Evolutionary conservation across 2,329 filamentous ascomycete genomes (phyloP).

Genomic region (Verticillium alfalfae): DNA sequence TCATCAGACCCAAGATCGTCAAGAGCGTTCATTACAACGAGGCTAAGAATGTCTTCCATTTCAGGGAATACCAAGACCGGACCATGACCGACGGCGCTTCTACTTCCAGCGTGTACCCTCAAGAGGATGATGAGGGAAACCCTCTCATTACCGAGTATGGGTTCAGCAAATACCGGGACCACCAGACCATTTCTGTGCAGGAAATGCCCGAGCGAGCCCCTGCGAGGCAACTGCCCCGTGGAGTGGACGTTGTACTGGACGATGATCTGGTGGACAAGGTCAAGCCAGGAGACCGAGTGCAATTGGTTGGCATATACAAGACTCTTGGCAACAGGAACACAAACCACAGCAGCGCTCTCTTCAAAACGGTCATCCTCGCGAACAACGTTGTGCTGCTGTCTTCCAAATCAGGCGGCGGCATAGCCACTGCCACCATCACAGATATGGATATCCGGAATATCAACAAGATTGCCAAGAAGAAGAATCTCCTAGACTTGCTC

Average conservation of each 20-base stretch:
- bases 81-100: conserved; percentile 93
- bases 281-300: conserved; percentile 93
- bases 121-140: conserved; percentile 89
- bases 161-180: conserved; percentile 90
- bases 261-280: conserved; percentile 93
- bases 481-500: conserved; percentile 84
- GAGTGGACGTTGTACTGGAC: conserved; percentile 93
- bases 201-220: conserved; percentile 98
- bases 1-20: conserved; percentile 95
- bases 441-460: conserved; percentile 98
- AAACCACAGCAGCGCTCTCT: conserved; percentile 82
- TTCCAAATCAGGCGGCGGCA: conserved; percentile 90
- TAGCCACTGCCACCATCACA: conserved; percentile 86
- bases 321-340: conserved; percentile 94
- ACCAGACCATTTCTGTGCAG: conserved; percentile 96
- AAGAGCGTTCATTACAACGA: conserved; percentile 98
- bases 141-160: conserved; percentile 93
- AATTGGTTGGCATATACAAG: conserved; percentile 93
- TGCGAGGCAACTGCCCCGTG: conserved; percentile 88
- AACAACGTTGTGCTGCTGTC: conserved; percentile 94
- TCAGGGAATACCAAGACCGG: conserved; percentile 88
- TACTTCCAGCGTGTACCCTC: conserved; percentile 88
- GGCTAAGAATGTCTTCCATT: conserved; percentile 77
- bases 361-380: conserved; percentile 88
- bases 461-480: conserved; percentile 94